phyloP scores from a whole-genome alignment of 2,329 filamentous ascomycete genomes.

The Juglanconis juglandina region DNA sequence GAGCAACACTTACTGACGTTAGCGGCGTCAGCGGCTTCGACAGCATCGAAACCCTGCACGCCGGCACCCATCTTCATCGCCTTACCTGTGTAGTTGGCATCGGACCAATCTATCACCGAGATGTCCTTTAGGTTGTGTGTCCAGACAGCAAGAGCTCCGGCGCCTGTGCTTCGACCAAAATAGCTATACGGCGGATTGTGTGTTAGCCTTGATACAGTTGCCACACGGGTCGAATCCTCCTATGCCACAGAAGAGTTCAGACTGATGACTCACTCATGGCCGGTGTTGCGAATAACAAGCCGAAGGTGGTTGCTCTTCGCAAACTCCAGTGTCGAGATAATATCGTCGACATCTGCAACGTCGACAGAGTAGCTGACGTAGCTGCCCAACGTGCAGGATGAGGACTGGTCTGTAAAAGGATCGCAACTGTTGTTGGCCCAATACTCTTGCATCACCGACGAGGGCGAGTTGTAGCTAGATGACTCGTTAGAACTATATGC shows the following conservation, averaged over 20 bases:
- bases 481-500: neutral
- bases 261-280: conserved; percentile 33
- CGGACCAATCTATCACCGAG: conserved; percentile 10
- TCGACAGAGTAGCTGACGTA: conserved; percentile 28
- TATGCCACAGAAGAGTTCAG: neutral
- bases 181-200: neutral
- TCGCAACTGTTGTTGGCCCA: conserved; percentile 21
- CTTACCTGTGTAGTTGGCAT: conserved; percentile 36
- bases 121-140: conserved; percentile 35
- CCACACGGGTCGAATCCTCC: neutral
- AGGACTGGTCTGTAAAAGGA: conserved; percentile 19
- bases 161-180: conserved; percentile 15
- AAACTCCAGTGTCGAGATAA: conserved; percentile 27
- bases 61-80: conserved; percentile 55
- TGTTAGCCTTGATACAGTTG: neutral
- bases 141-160: conserved; percentile 48
- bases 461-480: conserved; percentile 24
- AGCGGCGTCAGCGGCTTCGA: conserved; percentile 42
- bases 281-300: conserved; percentile 42
- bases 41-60: conserved; percentile 50
- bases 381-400: conserved; percentile 33
- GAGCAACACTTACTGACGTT: conserved; percentile 29
- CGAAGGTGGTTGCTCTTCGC: conserved; percentile 37
- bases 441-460: conserved; percentile 30
- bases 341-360: conserved; percentile 20